Evolutionary conservation across 345 rosid genomes (phyloP).

Genomic region (Fremontodendron californicum): DNA sequence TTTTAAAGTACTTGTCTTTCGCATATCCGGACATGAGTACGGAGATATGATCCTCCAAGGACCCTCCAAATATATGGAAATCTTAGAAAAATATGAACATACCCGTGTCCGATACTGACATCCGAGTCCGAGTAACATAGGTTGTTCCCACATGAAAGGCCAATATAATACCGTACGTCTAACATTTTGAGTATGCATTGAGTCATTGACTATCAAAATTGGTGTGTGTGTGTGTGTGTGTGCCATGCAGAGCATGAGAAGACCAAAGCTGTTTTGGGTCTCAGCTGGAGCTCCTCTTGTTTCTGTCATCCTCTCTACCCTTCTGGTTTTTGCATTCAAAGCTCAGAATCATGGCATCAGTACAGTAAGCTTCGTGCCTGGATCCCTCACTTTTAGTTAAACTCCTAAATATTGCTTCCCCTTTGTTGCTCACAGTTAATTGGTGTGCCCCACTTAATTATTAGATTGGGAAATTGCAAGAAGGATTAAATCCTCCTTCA

Average conservation of each 20-base stretch:
- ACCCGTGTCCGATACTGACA: too few relatives aligned
- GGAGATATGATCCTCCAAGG: too few relatives aligned
- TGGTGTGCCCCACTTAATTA: not conserved
- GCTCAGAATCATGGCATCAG: slow-evolving; percentile 73
- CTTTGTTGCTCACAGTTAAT: not conserved
- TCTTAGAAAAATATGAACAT: too few relatives aligned
- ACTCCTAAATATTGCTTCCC: not conserved
- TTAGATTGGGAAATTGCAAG: slow-evolving; percentile 83
- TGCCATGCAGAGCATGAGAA: slow-evolving; percentile 68
- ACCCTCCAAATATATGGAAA: too few relatives aligned
- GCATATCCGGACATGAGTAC: too few relatives aligned
- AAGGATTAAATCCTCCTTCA: slow-evolving; percentile 93
- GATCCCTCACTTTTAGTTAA: slow-evolving; percentile 8
- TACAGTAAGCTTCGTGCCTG: slow-evolving; percentile 9
- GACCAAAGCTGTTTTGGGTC: slow-evolving; percentile 29
- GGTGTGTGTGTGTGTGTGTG: too few relatives aligned
- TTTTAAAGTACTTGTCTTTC: too few relatives aligned
- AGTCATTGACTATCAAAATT: slow-evolving; percentile 2
- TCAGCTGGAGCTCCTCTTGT: slow-evolving; percentile 56
- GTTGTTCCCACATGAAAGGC: not conserved
- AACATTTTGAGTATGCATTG: not conserved
- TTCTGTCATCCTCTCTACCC: slow-evolving; percentile 71
- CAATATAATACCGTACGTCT: not conserved
- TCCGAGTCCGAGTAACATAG: too few relatives aligned
- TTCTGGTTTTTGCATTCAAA: slow-evolving; percentile 70